phyloP scores from a whole-genome alignment of 106 monocot species.

The Narthecium ossifragum region DNA sequence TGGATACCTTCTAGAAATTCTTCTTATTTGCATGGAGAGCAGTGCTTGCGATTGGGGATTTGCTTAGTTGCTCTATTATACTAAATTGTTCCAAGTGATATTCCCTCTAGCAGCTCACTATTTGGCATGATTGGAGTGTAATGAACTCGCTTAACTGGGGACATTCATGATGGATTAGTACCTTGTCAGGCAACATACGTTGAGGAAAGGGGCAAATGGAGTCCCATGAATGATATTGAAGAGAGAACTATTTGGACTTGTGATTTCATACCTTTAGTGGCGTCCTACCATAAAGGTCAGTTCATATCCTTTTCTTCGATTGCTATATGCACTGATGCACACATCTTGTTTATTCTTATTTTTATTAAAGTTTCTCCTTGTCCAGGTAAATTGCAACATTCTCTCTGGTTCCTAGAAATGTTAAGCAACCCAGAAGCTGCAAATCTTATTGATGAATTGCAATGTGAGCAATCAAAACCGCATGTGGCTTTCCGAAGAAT shows the following conservation, averaged over 20 bases:
- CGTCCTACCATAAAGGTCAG: slow-evolving; percentile 85
- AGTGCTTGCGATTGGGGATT: no score
- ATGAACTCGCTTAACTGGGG: no score
- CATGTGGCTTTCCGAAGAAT: slow-evolving; percentile 67
- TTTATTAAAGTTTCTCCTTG: background rate
- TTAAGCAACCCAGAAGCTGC: slow-evolving; percentile 16
- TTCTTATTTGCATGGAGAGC: no score
- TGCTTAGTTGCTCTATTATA: no score
- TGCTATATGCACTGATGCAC: slow-evolving; percentile 4
- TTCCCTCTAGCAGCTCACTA: no score
- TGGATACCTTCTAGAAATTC: no score
- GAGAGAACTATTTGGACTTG: slow-evolving; percentile 86
- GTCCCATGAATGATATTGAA: slow-evolving; percentile 85
- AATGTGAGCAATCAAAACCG: slow-evolving; percentile 20
- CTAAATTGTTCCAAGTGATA: no score
- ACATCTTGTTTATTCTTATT: background rate
- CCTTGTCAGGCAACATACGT: slow-evolving; percentile 53
- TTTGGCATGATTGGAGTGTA: no score
- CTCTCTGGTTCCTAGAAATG: slow-evolving; percentile 67
- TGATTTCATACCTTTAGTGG: slow-evolving; percentile 71
- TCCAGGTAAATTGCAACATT: slow-evolving; percentile 79
- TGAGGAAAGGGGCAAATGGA: slow-evolving; percentile 72
- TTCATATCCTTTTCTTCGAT: background rate
- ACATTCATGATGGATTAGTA: no score
- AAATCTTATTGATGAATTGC: slow-evolving; percentile 10